phyloP scores from a whole-genome alignment of 305 asterid species.

The Fraxinus ornus region DNA sequence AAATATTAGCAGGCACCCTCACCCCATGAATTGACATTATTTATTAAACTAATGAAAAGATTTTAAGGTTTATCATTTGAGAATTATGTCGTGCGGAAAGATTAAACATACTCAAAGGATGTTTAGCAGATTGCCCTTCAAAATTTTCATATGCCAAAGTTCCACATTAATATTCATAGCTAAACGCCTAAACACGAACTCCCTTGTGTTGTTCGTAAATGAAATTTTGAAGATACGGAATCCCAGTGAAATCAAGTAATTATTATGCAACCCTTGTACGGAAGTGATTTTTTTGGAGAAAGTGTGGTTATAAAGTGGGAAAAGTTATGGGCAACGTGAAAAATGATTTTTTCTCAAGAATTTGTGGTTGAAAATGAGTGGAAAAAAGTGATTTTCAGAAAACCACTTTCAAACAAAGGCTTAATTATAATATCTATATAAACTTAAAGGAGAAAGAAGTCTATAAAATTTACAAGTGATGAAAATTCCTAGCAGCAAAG shows the following conservation, averaged over 20 bases:
- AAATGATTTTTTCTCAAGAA: neutral
- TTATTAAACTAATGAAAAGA: neutral
- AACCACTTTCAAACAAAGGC: neutral
- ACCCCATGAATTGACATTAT: neutral
- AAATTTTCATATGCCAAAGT: neutral
- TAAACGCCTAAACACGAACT: neutral
- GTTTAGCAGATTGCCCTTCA: neutral
- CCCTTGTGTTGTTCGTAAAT: neutral
- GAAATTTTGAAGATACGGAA: neutral
- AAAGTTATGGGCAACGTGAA: neutral
- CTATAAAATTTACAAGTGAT: neutral
- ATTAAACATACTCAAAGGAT: neutral
- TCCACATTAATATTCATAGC: neutral
- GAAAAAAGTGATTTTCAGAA: neutral
- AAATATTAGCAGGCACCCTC: neutral
- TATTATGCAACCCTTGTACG: too few relatives aligned
- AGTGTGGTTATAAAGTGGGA: neutral
- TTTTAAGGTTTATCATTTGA: conserved; percentile 1
- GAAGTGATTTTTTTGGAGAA: neutral
- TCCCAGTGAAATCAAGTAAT: neutral
- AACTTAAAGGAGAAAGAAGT: conserved; percentile 7
- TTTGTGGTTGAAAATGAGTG: neutral
- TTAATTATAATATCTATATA: neutral
- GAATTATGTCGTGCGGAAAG: neutral
- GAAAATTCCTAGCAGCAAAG: conserved; percentile 6